Evolutionary conservation across 2,329 filamentous ascomycete species (phyloP).

Genomic region (Penicillium sp.): DNA sequence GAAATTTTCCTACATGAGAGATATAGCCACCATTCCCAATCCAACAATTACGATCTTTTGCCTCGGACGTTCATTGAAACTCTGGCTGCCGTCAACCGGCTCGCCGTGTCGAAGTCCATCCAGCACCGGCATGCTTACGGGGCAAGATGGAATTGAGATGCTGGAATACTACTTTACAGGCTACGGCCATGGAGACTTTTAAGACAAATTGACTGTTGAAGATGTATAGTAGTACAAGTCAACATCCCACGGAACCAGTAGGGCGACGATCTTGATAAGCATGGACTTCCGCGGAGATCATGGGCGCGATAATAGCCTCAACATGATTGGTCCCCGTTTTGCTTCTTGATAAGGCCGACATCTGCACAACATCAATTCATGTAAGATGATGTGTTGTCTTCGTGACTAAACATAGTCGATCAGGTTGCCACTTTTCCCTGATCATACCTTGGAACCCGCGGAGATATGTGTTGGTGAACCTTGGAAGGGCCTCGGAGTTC

Average conservation of each 20-base stretch:
- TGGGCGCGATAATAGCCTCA: neutral
- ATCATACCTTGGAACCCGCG: neutral
- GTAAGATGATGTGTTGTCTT: neutral
- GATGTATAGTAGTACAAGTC: neutral
- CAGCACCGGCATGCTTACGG: conserved; percentile 29
- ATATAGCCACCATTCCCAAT: conserved; percentile 87
- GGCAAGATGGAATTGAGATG: neutral
- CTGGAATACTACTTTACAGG: conserved; percentile 1
- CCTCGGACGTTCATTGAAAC: conserved; percentile 6
- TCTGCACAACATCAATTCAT: neutral
- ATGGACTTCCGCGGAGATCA: conserved; percentile 21
- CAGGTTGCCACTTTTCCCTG: neutral
- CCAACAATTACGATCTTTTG: conserved; percentile 81
- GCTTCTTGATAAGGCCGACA: neutral
- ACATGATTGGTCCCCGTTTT: conserved; percentile 9
- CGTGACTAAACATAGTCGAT: neutral
- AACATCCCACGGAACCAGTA: conserved; percentile 10
- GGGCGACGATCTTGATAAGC: conserved; percentile 10
- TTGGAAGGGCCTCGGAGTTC: neutral
- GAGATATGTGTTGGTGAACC: neutral
- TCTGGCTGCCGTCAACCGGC: conserved; percentile 21
- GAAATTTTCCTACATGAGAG: conserved; percentile 70
- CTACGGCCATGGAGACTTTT: conserved; percentile 8
- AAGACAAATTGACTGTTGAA: neutral
- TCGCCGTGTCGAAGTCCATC: conserved; percentile 28